Evolutionary conservation across 2,329 filamentous ascomycete genomes (phyloP), one percentile per base, ranked within the genome.

Genomic region (Chaetomium globosum): DNA sequence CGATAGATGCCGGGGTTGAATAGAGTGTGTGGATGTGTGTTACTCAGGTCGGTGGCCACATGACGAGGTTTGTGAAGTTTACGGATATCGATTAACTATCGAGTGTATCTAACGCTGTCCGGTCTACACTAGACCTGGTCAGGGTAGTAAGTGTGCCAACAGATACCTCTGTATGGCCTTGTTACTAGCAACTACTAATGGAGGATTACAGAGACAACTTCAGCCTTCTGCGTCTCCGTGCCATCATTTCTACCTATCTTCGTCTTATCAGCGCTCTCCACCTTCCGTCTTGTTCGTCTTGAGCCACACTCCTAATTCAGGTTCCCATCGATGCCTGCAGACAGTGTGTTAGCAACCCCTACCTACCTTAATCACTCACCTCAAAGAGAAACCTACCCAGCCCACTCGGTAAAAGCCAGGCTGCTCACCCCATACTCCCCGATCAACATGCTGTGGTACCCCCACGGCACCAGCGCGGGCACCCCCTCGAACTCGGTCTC

Each of bases 401-500:
- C 78, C 78, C 84, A 89, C 61, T 85, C 79, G 1, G 88, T 89
- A 2, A 79, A 78, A 0, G 85, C 82, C 63, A 91, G 74, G 30
- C 85, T 84, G 77, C 83, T 85, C n/a, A 79, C 75, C 33, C 84
- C 81, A 71, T 92, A 92, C 77, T 92, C 89, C 33, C 86, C 83
- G 3, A 81, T 80, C 63, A 92, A 76, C 31, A 91, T 85, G 72
- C 82, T 82, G 71, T 90, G 87, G 68, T 89, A 90, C 63, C 80
- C 82, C 73, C 86, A 89, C 4, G 92, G 92, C 28, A 95, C 84
- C 69, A 82, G 83, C 28, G 89, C 89, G 13, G 82, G 78, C 1
- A 90, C 87, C 23, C 89, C 90, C 78, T 95, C 91, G 71, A 92
- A 95, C 68, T 85, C 83, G 30, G 87, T 90, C 73, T 87, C 82